phyloP scores from a whole-genome alignment of 192 early-diverging fungal genomes.

The Coemansia sp. region DNA sequence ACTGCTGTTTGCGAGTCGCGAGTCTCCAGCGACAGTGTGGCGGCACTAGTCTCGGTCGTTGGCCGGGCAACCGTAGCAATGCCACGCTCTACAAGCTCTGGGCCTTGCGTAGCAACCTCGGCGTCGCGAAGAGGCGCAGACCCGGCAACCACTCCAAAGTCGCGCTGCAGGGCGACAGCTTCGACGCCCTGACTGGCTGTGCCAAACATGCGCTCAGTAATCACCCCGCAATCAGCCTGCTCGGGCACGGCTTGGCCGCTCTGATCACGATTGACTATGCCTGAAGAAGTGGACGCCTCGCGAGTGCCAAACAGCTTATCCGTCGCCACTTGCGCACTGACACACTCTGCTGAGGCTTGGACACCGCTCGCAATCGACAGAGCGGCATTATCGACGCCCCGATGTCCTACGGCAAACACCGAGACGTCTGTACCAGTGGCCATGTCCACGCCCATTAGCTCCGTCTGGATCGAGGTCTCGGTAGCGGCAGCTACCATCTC shows the following conservation, averaged over 20 bases:
- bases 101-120: conserved; percentile 19
- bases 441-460: not conserved
- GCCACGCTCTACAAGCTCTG: conserved; percentile 27
- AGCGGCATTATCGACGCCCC: conserved; percentile 12
- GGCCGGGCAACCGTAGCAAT: conserved; percentile 15
- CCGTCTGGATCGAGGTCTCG: conserved; percentile 1
- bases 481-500: not conserved
- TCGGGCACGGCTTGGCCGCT: conserved; percentile 21
- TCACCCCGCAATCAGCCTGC: conserved; percentile 11
- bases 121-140: conserved; percentile 18
- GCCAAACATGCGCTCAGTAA: conserved; percentile 31
- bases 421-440: conserved; percentile 23
- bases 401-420: conserved; percentile 2
- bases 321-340: not conserved
- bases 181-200: conserved; percentile 13
- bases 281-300: not conserved
- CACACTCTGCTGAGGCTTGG: conserved; percentile 15
- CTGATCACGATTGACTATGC: conserved; percentile 12
- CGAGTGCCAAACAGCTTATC: conserved; percentile 13
- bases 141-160: conserved; percentile 15
- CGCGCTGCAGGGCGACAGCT: conserved; percentile 14
- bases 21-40: conserved; percentile 9
- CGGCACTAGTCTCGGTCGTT: conserved; percentile 2
- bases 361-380: not conserved
- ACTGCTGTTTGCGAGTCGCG: conserved; percentile 23